These are phyloP conservation scores for Coniferiporia weirii DNA, from an alignment of 1,284 basidiomycete species.

Conservation along the genomic window DNA sequence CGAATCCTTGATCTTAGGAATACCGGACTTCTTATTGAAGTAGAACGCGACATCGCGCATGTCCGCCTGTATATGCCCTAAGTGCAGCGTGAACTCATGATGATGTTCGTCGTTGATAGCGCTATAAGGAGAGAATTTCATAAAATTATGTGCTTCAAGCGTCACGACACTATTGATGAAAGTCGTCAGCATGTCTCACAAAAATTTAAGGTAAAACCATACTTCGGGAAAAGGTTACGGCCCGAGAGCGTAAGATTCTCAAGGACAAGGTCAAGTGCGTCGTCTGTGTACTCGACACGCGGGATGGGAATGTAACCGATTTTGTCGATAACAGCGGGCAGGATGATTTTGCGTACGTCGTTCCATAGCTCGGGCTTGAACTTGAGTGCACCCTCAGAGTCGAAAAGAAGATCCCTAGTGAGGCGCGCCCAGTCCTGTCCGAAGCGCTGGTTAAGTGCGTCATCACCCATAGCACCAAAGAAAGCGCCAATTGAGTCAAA, in stretches of 20 bases:
- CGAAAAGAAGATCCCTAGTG: slow-evolving; percentile 76
- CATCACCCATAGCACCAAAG: slow-evolving; percentile 81
- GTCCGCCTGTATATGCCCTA: slow-evolving; percentile 88
- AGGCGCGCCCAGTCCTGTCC: slow-evolving; percentile 82
- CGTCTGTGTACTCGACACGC: slow-evolving; percentile 45
- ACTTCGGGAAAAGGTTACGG: slow-evolving; percentile 36
- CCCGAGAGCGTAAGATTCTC: slow-evolving; percentile 55
- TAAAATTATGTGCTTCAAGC: slow-evolving; percentile 78
- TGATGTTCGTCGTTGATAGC: slow-evolving; percentile 52
- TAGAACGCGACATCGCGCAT: slow-evolving; percentile 91
- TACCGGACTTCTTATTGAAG: slow-evolving; percentile 73
- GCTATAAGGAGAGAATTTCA: slow-evolving; percentile 80
- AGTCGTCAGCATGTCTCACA: too few relatives aligned
- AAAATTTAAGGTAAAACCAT: not conserved
- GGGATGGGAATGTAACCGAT: slow-evolving; percentile 52
- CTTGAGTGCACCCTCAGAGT: slow-evolving; percentile 73
- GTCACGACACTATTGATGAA: slow-evolving; percentile 45
- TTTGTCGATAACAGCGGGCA: slow-evolving; percentile 42
- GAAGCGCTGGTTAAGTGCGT: slow-evolving; percentile 78
- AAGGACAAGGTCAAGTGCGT: slow-evolving; percentile 46
- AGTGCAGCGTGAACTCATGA: slow-evolving; percentile 70
- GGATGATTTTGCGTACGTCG: slow-evolving; percentile 42
- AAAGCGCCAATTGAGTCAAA: slow-evolving; percentile 69
- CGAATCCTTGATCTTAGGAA: slow-evolving; percentile 76
- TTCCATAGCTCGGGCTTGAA: slow-evolving; percentile 72